These are phyloP conservation scores for Cytospora leucostoma DNA, from an alignment of 2,329 filamentous ascomycete genomes.

Conservation along the genomic window DNA sequence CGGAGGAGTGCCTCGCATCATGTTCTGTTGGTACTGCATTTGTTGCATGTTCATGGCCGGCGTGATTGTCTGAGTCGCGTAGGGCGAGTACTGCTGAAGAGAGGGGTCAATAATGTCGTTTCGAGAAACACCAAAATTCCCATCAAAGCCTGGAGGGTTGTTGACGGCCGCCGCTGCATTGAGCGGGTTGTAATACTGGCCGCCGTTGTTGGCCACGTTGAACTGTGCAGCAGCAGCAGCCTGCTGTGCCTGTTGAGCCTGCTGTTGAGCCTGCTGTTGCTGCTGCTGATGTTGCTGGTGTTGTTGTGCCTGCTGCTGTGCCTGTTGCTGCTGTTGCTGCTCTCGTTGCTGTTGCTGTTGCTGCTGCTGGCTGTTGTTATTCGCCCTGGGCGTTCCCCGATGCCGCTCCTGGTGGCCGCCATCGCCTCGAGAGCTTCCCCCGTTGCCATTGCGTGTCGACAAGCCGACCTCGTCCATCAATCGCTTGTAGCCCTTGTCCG, in stretches of 20 bases:
- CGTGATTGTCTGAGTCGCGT: slow-evolving; percentile 52
- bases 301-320: slow-evolving; percentile 32
- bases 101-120: slow-evolving; percentile 55
- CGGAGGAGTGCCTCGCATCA: slow-evolving; percentile 56
- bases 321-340: slow-evolving; percentile 37
- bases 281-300: slow-evolving; percentile 30
- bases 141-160: slow-evolving; percentile 48
- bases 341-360: slow-evolving; percentile 37
- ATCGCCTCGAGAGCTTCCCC: slow-evolving; percentile 48
- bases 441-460: slow-evolving; percentile 61
- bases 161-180: slow-evolving; percentile 42
- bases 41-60: slow-evolving; percentile 54
- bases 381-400: slow-evolving; percentile 59
- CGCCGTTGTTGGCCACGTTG: slow-evolving; percentile 42
- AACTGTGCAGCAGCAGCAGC: slow-evolving; percentile 38
- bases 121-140: slow-evolving; percentile 53
- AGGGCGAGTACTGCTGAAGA: slow-evolving; percentile 50
- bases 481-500: slow-evolving; percentile 94
- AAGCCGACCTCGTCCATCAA: slow-evolving; percentile 98
- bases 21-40: slow-evolving; percentile 60
- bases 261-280: slow-evolving; percentile 27
- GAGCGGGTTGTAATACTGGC: slow-evolving; percentile 57
- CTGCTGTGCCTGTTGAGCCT: slow-evolving; percentile 30
- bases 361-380: slow-evolving; percentile 45
- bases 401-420: slow-evolving; percentile 52